phyloP scores from a whole-genome alignment of 805 yeast genomes.

The Candida vaughaniae region DNA sequence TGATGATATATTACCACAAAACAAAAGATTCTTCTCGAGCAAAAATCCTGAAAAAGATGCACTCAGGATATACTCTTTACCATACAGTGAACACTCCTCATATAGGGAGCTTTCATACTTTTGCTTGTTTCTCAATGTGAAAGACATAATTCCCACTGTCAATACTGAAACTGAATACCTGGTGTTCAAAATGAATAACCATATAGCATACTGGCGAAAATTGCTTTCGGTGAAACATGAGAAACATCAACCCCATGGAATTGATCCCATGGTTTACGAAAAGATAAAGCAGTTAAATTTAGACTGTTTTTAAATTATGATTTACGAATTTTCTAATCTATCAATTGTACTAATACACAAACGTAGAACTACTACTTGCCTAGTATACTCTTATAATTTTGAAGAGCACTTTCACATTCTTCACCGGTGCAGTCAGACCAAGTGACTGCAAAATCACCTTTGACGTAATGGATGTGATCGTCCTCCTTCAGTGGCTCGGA shows the following conservation, averaged over 20 bases:
- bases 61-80: constrained; percentile 57
- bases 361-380: neutral
- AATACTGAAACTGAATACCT: constrained; percentile 33
- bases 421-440: constrained; percentile 56
- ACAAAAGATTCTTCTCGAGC: constrained; percentile 11
- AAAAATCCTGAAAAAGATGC: constrained; percentile 22
- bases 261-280: constrained; percentile 12
- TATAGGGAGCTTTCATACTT: constrained; percentile 75
- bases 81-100: constrained; percentile 94
- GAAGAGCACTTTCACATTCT: constrained; percentile 53
- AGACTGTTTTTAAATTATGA: constrained; percentile 4
- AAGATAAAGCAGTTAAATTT: constrained; percentile 5
- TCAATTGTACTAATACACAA: constrained; percentile 3
- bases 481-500: constrained; percentile 19
- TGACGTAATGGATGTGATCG: constrained; percentile 49
- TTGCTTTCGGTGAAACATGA: constrained; percentile 16
- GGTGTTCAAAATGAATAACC: constrained; percentile 29
- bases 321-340: neutral
- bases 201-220: constrained; percentile 28
- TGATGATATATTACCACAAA: constrained; percentile 31
- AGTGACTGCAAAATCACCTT: constrained; percentile 67
- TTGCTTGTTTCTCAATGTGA: constrained; percentile 50
- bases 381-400: constrained; percentile 14
- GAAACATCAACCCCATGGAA: constrained; percentile 1
- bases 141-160: constrained; percentile 77